These are phyloP conservation scores for Venturia nashicola DNA, from an alignment of 2,329 filamentous ascomycete species.

Conservation along the genomic window DNA sequence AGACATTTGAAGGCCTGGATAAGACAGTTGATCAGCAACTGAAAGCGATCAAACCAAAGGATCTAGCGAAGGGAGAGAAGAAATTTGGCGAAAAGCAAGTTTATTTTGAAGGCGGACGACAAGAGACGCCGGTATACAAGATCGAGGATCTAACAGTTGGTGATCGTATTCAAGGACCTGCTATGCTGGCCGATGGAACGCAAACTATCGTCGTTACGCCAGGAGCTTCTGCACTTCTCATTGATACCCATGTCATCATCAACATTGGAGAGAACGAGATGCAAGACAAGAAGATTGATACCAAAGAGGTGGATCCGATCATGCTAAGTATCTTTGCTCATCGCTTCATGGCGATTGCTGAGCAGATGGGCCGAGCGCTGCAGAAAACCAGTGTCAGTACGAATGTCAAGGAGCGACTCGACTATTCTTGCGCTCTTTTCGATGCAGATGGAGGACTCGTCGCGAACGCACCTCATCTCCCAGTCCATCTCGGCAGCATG, in stretches of 20 bases:
- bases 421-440: constrained; percentile 75
- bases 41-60: constrained; percentile 50
- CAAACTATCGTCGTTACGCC: constrained; percentile 90
- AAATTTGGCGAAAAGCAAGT: constrained; percentile 56
- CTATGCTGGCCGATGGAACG: constrained; percentile 74
- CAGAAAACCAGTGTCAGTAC: constrained; percentile 72
- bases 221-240: constrained; percentile 59
- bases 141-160: constrained; percentile 62
- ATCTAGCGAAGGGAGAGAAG: constrained; percentile 45
- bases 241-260: constrained; percentile 81
- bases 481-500: constrained; percentile 74
- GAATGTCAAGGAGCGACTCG: constrained; percentile 71
- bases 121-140: constrained; percentile 72
- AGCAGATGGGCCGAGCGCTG: constrained; percentile 69
- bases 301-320: constrained; percentile 58
- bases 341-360: constrained; percentile 75
- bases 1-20: constrained; percentile 68
- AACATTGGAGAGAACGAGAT: constrained; percentile 54
- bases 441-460: constrained; percentile 65
- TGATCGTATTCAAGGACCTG: constrained; percentile 63
- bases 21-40: constrained; percentile 79
- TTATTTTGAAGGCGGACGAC: constrained; percentile 73
- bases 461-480: constrained; percentile 69
- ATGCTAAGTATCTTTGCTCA: constrained; percentile 70
- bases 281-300: constrained; percentile 35